A percentile compares a stretch with the other conserved stretches of the same genome.
These are phyloP conservation scores for Colletotrichum ledebouriae DNA, from an alignment of 2,329 filamentous ascomycete species.

Conservation along the genomic window DNA sequence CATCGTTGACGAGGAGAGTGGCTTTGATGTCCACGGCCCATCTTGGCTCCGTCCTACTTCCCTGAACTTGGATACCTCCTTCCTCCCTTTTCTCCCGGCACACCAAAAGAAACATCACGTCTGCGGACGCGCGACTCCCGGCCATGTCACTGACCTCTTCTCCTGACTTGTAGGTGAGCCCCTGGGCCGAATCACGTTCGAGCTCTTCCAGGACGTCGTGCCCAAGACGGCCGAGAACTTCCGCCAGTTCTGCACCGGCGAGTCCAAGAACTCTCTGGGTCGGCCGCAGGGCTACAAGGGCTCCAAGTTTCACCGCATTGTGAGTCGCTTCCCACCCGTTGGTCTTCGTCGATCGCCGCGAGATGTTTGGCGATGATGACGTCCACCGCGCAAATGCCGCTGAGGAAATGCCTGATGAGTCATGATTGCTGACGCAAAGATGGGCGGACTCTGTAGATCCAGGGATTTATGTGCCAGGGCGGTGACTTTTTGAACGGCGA, in stretches of 20 bases:
- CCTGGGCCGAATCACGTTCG: constrained; percentile 88
- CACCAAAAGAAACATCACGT: background rate
- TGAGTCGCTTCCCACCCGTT: constrained; percentile 57
- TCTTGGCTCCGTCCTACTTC: background rate
- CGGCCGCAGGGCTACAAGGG: constrained; percentile 94
- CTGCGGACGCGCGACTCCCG: background rate
- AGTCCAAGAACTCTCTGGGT: constrained; percentile 83
- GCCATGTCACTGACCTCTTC: constrained; percentile 7
- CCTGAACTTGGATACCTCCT: background rate
- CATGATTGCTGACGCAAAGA: constrained; percentile 13
- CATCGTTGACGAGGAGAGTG: background rate
- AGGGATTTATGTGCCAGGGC: constrained; percentile 97
- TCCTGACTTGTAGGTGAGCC: constrained; percentile 74
- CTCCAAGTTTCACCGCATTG: constrained; percentile 93
- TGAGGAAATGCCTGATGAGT: too few relatives aligned
- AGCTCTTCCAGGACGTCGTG: constrained; percentile 87
- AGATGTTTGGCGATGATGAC: too few relatives aligned
- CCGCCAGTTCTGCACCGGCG: constrained; percentile 95
- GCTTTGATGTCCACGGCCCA: background rate
- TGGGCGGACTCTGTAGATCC: constrained; percentile 71
- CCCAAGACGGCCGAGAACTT: constrained; percentile 97
- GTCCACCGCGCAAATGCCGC: background rate
- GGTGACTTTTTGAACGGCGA: constrained; percentile 96
- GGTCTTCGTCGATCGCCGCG: too few relatives aligned
- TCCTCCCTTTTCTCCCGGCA: background rate